Conservation (phyloP, 1,284 basidiomycete genomes). For the Microbotryomycetes sp. region DNA sequence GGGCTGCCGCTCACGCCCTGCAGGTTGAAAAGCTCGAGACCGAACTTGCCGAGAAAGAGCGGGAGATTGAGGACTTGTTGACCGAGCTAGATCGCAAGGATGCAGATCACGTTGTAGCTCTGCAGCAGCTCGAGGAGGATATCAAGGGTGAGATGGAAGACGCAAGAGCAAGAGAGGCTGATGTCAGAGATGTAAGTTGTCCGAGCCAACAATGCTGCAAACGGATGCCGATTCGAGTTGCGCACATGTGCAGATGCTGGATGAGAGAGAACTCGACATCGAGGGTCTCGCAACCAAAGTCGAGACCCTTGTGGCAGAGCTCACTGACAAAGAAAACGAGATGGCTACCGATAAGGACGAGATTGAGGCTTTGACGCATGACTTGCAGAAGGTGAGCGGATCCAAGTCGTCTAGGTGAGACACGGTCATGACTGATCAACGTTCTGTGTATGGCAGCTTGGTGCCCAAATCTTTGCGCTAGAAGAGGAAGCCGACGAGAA, state of each 20-base stretch:
- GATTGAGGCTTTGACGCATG: constrained; percentile 58
- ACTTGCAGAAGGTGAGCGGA: constrained; percentile 61
- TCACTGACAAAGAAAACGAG: constrained; percentile 65
- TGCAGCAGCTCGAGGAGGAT: constrained; percentile 62
- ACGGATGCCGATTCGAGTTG: too few relatives aligned
- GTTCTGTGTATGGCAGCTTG: constrained; percentile 38
- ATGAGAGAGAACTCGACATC: constrained; percentile 60
- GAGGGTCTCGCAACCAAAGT: constrained; percentile 63
- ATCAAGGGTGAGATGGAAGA: constrained; percentile 73
- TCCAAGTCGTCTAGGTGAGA: constrained; percentile 1
- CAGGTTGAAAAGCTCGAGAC: constrained; percentile 68
- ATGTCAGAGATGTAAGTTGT: constrained; percentile 61
- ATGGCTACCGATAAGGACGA: constrained; percentile 64
- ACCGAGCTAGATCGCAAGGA: constrained; percentile 64
- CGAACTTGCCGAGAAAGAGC: constrained; percentile 71
- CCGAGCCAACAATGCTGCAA: too few relatives aligned
- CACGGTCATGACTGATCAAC: not conserved
- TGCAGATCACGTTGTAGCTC: constrained; percentile 55
- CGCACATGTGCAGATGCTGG: constrained; percentile 44
- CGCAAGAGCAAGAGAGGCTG: constrained; percentile 59
- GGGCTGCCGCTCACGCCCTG: constrained; percentile 66
- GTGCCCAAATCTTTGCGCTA: constrained; percentile 55
- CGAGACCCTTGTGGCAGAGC: constrained; percentile 63
- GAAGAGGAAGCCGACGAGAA: constrained; percentile 54
- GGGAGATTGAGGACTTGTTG: constrained; percentile 66